Conservation (phyloP, 2,329 filamentous ascomycete genomes). For the Colletotrichum shisoi region DNA sequence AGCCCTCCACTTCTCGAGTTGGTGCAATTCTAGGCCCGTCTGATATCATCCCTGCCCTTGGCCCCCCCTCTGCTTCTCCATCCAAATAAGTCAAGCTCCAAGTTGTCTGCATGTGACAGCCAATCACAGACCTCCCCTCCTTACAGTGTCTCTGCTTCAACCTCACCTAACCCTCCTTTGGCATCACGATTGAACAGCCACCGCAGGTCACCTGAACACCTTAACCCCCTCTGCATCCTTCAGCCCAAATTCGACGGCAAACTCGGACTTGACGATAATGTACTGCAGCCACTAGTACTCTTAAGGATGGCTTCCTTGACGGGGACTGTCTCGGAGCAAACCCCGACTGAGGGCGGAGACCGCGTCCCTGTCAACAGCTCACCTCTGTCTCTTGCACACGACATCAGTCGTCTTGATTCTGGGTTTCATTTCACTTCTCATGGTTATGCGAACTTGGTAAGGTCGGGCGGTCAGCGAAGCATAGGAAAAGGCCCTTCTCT, state of each 20-base stretch:
- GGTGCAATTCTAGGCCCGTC: conserved; percentile 19
- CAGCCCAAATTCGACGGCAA: neutral
- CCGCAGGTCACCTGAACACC: conserved; percentile 22
- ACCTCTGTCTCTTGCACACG: neutral
- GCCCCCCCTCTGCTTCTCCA: conserved; percentile 16
- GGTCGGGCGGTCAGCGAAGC: neutral
- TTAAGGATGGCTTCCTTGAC: neutral
- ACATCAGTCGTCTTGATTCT: neutral
- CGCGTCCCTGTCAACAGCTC: neutral
- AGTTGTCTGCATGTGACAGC: conserved; percentile 36
- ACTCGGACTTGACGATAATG: neutral
- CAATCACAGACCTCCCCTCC: conserved; percentile 19
- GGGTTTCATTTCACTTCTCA: neutral
- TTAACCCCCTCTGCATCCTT: neutral
- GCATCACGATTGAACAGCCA: conserved; percentile 2
- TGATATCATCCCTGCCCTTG: conserved; percentile 32
- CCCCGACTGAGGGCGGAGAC: neutral
- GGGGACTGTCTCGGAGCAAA: neutral
- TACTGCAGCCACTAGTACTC: neutral
- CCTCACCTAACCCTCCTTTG: conserved; percentile 27
- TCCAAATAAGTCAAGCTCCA: neutral
- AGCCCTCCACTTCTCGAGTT: conserved; percentile 27
- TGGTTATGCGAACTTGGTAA: neutral
- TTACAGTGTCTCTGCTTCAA: neutral
- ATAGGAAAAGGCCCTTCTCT: neutral